phyloP scores from a whole-genome alignment of 75 land plant species.

The Azolla pinnata region DNA sequence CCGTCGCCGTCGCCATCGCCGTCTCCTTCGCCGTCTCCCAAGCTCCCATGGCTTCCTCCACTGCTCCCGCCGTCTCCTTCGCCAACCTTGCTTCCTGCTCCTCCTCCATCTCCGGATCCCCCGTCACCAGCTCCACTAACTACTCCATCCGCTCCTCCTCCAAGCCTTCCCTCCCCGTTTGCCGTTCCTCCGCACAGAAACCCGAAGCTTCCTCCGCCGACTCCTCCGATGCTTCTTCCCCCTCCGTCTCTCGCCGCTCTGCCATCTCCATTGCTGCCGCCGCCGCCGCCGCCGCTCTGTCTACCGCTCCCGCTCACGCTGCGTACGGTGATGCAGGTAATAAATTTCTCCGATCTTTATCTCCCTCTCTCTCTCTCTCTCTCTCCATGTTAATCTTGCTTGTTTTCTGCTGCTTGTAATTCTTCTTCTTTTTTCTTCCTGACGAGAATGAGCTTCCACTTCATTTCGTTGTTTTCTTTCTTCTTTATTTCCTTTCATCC shows the following conservation, averaged over 20 bases:
- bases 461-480: neutral
- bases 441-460: too few relatives aligned
- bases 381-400: neutral
- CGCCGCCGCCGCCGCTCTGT: constrained; percentile 46
- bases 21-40: too few relatives aligned
- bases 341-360: neutral
- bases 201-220: too few relatives aligned
- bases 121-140: neutral
- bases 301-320: constrained; percentile 72
- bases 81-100: neutral
- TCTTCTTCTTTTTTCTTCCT: too few relatives aligned
- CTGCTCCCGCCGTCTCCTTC: neutral
- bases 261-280: neutral
- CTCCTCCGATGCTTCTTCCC: neutral
- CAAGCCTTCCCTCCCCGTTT: neutral
- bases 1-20: too few relatives aligned
- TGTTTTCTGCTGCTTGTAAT: neutral
- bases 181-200: constrained; percentile 1
- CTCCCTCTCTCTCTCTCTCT: neutral
- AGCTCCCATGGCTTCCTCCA: constrained; percentile 4
- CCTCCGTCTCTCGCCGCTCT: neutral
- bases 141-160: neutral
- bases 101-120: neutral
- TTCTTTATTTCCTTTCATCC: neutral
- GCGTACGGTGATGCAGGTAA: constrained; percentile 95